These are phyloP conservation scores for Pisolithus albus DNA, from an alignment of 768 basidiomycete species.

Conservation along the genomic window DNA sequence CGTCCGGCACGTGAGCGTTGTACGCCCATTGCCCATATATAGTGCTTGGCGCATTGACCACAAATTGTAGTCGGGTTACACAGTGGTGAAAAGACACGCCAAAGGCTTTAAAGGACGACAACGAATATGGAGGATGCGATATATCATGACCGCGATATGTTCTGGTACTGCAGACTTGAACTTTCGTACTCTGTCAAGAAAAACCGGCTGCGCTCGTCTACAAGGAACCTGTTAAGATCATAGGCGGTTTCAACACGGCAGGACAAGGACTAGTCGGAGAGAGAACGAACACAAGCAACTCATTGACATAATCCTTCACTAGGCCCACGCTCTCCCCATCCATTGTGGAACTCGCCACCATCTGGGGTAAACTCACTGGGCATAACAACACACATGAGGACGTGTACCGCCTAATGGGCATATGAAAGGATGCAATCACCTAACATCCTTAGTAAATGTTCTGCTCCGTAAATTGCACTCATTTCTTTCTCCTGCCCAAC, in stretches of 20 bases:
- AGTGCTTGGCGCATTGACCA: too few species aligned
- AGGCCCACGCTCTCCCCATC: conserved; percentile 80
- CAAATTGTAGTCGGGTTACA: background rate
- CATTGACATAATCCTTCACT: conserved; percentile 84
- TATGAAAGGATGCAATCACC: conserved; percentile 46
- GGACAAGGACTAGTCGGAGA: background rate
- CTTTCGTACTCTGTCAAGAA: conserved; percentile 78
- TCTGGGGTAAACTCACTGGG: conserved; percentile 86
- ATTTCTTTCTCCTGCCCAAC: conserved; percentile 74
- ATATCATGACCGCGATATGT: conserved; percentile 64
- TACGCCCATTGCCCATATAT: too few species aligned
- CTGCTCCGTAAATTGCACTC: conserved; percentile 89
- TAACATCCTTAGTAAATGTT: conserved; percentile 86
- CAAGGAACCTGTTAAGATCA: conserved; percentile 58
- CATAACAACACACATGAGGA: conserved; percentile 3
- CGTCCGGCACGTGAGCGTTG: background rate
- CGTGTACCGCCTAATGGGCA: background rate
- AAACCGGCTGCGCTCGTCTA: conserved; percentile 60
- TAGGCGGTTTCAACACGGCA: background rate
- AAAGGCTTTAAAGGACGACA: background rate
- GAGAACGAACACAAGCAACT: conserved; percentile 65
- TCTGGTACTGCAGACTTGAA: conserved; percentile 73
- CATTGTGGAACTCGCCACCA: conserved; percentile 85
- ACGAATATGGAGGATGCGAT: background rate
- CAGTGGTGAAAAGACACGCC: background rate